These are phyloP conservation scores for Penicillium sp. DNA, from an alignment of 2,329 filamentous ascomycete species.

Conservation along the genomic window DNA sequence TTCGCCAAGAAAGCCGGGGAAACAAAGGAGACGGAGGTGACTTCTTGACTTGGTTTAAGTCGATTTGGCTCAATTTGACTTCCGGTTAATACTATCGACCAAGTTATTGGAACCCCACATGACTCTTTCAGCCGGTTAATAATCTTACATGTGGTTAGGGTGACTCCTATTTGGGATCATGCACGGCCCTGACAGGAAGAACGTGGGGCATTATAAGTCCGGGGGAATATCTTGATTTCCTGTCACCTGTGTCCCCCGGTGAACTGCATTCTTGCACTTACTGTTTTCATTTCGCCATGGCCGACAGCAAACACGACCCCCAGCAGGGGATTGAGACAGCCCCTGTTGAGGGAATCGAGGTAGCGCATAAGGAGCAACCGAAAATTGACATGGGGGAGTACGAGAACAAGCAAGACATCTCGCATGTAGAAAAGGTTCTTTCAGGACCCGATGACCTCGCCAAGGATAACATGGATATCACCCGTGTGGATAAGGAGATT, in stretches of 20 bases:
- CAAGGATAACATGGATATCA: slow-evolving; percentile 57
- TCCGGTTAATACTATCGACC: not conserved
- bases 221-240: not conserved
- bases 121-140: not conserved
- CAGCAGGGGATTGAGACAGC: slow-evolving; percentile 16
- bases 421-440: slow-evolving; percentile 52
- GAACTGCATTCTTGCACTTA: not conserved
- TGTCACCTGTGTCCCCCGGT: not conserved
- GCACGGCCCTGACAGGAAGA: not conserved
- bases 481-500: slow-evolving; percentile 67
- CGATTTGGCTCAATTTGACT: not conserved
- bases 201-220: slow-evolving; percentile 4
- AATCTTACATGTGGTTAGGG: not conserved
- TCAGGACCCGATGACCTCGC: slow-evolving; percentile 48
- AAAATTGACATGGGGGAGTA: slow-evolving; percentile 15
- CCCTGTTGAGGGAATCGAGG: not conserved
- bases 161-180: not conserved
- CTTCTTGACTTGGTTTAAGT: not conserved
- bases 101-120: not conserved
- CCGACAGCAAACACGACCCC: slow-evolving; percentile 6
- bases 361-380: not conserved
- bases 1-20: slow-evolving; percentile 10
- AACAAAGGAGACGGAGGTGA: not conserved
- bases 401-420: slow-evolving; percentile 34
- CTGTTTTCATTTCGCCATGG: slow-evolving; percentile 2